Base-by-base conservation (phyloP, 2,329 filamentous ascomycete genomes). In the Diaporthe destruens region DNA sequence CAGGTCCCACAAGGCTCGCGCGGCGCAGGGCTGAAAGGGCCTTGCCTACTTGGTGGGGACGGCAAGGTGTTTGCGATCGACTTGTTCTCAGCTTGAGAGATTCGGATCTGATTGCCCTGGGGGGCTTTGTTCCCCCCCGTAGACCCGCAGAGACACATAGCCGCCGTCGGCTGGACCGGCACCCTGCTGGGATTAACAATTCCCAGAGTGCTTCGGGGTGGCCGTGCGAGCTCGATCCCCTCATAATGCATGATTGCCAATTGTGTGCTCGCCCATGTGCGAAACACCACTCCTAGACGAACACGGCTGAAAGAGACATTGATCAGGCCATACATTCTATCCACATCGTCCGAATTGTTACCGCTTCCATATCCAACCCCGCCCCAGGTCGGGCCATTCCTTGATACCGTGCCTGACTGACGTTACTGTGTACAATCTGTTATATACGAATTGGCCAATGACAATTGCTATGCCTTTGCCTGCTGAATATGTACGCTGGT, bases 391-490 rank as follows among this genome's bases (percentile, higher is more conserved):
- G 9, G 14, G 7, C 29, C n/a, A n/a, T 11, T 11, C 44, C 12
- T 16, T 6, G n/a, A 25, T 36, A 12, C 18, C 20, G 20, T 51
- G 1, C 29, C 36, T 29, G 25, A 6, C 20, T 51, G 25, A 23
- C 18, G n/a, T 36, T 32, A n/a, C n/a, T n/a, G n/a, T n/a, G n/a
- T n/a, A n/a, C 61, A 65, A 65, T 51, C 49, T 36, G 20, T 51
- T 65, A 51, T 51, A 36, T 65, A 65, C 61, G 61, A 23, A 65
- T 36, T 65, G 42, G 42, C 59, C 29, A 65, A 51, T 65, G n/a
- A 49, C 16, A 51, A 23, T 23, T 36, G 18, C 59, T 9, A 18
- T 65, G 59, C 59, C 59, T n/a, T 51, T 34, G 42, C 59, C 44
- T 29, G 59, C 59, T 65, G 29, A 65, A 36, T 65, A 65, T 57